These are phyloP conservation scores for Stephania yunnanensis DNA, from an alignment of 164 flowering plant species.

Conservation along the genomic window DNA sequence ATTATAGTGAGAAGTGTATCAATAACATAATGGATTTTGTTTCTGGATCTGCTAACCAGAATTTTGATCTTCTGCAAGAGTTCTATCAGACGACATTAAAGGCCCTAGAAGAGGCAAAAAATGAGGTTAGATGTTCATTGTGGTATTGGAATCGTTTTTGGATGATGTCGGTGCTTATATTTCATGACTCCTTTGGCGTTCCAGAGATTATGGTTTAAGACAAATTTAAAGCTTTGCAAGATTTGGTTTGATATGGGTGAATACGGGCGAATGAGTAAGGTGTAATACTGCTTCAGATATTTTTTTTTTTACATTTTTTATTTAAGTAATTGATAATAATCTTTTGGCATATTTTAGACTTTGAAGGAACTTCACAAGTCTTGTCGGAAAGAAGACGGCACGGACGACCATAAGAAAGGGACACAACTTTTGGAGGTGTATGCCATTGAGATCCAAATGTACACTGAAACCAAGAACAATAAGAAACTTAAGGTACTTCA, in stretches of 20 bases:
- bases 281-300: slow-evolving; percentile 20
- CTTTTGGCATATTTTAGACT: slow-evolving; percentile 39
- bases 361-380: slow-evolving; percentile 97
- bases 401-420: slow-evolving; percentile 99
- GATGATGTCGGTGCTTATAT: neutral
- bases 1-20: slow-evolving; percentile 97
- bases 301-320: neutral
- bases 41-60: slow-evolving; percentile 96
- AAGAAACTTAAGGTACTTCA: slow-evolving; percentile 82
- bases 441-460: slow-evolving; percentile 99
- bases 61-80: slow-evolving; percentile 79
- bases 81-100: slow-evolving; percentile 91
- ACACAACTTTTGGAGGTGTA: slow-evolving; percentile 96
- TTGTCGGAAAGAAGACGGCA: slow-evolving; percentile 94
- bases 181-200: slow-evolving; percentile 10
- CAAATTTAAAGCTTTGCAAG: slow-evolving; percentile 96
- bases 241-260: slow-evolving; percentile 99
- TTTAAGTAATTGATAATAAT: slow-evolving; percentile 1
- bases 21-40: slow-evolving; percentile 97
- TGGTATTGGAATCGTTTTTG: neutral
- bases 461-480: slow-evolving; percentile 96
- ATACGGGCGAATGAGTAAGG: slow-evolving; percentile 99
- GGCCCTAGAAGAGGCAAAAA: slow-evolving; percentile 99
- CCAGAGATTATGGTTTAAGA: slow-evolving; percentile 99
- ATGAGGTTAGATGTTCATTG: slow-evolving; percentile 55